Conservation (phyloP, 208 protist species). For the Herpetomonas tarakana region DNA sequence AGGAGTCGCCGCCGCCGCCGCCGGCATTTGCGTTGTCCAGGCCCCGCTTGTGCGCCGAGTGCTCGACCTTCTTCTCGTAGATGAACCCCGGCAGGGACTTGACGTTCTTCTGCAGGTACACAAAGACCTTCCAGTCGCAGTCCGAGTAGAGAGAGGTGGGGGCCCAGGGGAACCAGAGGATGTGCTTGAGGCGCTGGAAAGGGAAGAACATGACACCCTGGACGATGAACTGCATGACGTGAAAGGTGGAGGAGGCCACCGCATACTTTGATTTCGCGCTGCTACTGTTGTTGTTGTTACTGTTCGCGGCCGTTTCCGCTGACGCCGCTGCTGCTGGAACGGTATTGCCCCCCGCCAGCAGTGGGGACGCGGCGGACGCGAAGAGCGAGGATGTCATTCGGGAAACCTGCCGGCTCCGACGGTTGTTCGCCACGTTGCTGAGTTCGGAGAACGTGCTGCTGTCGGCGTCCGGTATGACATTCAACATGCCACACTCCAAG, state of each 20-base stretch:
- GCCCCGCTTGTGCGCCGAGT: background rate
- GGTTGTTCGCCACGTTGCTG: background rate
- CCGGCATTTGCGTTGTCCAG: background rate
- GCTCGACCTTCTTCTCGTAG: background rate
- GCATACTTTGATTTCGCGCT: slow-evolving; percentile 14
- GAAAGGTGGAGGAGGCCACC: slow-evolving; percentile 54
- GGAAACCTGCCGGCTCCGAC: background rate
- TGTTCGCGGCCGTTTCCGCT: background rate
- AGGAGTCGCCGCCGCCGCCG: background rate
- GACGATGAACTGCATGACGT: slow-evolving; percentile 70
- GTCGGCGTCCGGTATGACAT: slow-evolving; percentile 2
- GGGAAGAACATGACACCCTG: slow-evolving; percentile 68
- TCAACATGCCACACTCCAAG: slow-evolving; percentile 49
- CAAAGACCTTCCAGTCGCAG: slow-evolving; percentile 50
- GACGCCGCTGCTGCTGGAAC: background rate
- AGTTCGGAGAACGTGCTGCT: slow-evolving; percentile 3
- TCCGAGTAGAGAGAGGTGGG: slow-evolving; percentile 43
- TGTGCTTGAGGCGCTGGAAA: slow-evolving; percentile 38
- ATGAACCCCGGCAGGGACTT: background rate
- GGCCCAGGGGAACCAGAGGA: slow-evolving; percentile 60
- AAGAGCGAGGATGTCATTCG: background rate
- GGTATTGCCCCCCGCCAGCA: background rate
- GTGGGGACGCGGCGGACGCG: background rate
- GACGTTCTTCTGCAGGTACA: background rate
- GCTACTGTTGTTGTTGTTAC: slow-evolving; percentile 1